phyloP scores from a whole-genome alignment of 805 yeast genomes.

The Tetrapisispora taiwanensis region DNA sequence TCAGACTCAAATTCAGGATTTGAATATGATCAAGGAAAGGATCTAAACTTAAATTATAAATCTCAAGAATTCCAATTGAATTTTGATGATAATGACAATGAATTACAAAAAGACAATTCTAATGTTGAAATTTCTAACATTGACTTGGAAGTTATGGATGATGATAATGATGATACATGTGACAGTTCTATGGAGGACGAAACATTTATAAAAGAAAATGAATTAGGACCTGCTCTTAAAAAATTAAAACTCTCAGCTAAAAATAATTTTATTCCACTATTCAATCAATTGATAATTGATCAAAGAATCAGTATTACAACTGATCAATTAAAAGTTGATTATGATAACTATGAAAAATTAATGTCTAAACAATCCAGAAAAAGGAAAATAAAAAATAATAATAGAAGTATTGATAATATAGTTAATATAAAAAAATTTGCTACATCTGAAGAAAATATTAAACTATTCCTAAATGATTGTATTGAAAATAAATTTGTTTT shows the following conservation, averaged over 20 bases:
- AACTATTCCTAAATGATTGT: not conserved
- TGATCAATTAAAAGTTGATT: constrained; percentile 17
- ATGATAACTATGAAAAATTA: constrained; percentile 12
- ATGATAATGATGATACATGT: constrained; percentile 4
- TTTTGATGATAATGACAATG: constrained; percentile 7
- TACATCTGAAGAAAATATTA: not conserved
- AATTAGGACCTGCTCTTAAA: constrained; percentile 7
- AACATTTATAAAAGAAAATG: not conserved
- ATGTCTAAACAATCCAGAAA: constrained; percentile 13
- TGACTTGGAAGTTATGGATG: constrained; percentile 5
- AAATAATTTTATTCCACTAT: not conserved
- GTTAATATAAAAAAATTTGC: not conserved
- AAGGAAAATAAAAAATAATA: not conserved
- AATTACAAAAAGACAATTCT: not conserved
- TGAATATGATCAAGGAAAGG: constrained; percentile 4
- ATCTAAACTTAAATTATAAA: constrained; percentile 5
- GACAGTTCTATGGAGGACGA: constrained; percentile 7
- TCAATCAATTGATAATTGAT: constrained; percentile 9
- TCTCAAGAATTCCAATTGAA: constrained; percentile 9
- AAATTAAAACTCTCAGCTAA: constrained; percentile 1
- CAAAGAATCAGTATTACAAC: constrained; percentile 19
- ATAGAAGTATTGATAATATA: not conserved
- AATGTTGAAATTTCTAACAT: constrained; percentile 5
- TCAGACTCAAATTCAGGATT: constrained; percentile 1
- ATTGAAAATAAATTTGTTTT: not conserved